A percentile compares a stretch with the other conserved stretches of the same genome.
These are phyloP conservation scores for Dujonia santamariae DNA, from an alignment of 1,139 yeast genomes.

Conservation along the genomic window DNA sequence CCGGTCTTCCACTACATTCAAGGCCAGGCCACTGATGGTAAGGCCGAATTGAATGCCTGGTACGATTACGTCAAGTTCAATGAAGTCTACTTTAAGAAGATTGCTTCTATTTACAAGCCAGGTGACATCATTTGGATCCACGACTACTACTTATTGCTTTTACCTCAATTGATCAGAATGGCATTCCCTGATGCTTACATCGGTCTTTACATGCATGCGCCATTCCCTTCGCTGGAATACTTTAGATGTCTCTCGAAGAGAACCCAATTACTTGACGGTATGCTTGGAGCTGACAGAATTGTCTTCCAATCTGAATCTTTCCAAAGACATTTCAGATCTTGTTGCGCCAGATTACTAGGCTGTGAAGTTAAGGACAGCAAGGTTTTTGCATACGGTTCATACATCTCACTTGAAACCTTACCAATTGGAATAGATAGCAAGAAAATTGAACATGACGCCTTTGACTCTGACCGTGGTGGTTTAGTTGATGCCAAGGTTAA, in stretches of 20 bases:
- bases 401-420: constrained; percentile 66
- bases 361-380: constrained; percentile 56
- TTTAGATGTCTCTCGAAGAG: constrained; percentile 86
- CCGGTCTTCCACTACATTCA: constrained; percentile 92
- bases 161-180: constrained; percentile 87
- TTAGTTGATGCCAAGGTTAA: constrained; percentile 37
- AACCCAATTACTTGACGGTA: constrained; percentile 77
- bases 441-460: constrained; percentile 59
- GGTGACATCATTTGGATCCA: constrained; percentile 97
- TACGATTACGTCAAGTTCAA: constrained; percentile 86
- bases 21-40: constrained; percentile 61
- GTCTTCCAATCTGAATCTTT: constrained; percentile 86
- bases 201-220: constrained; percentile 82
- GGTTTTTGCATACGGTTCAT: constrained; percentile 74
- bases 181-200: constrained; percentile 76
- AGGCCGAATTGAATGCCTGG: constrained; percentile 80
- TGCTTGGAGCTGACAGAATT: constrained; percentile 83
- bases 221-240: constrained; percentile 95
- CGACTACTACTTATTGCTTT: constrained; percentile 79
- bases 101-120: constrained; percentile 68
- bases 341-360: constrained; percentile 82
- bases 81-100: constrained; percentile 82
- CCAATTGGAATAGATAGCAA: constrained; percentile 86
- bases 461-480: constrained; percentile 21
- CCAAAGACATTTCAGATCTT: constrained; percentile 84